Evolutionary conservation across 345 rosid species (phyloP).

Genomic region (Arabidopsis suecica): DNA sequence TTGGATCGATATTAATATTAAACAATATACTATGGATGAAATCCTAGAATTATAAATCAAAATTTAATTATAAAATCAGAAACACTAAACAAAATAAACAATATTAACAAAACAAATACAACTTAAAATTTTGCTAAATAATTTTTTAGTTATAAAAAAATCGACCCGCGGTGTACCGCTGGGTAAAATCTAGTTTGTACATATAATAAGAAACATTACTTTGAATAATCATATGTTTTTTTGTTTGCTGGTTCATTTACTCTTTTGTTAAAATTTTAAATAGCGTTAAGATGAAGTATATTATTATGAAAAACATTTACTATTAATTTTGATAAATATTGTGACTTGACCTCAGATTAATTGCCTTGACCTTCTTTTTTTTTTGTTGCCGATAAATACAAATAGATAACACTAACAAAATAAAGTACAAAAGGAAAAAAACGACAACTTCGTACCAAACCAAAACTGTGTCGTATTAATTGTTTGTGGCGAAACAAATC

Average conservation of each 20-base stretch:
- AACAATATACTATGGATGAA: no score
- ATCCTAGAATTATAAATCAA: no score
- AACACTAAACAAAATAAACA: no score
- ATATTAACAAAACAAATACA: no score
- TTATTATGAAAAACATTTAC: not conserved
- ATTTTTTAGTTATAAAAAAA: no score
- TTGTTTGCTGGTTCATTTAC: not conserved
- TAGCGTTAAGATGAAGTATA: not conserved
- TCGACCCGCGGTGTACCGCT: no score
- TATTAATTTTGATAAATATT: not conserved
- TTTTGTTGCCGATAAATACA: not conserved
- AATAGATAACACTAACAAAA: slow-evolving; percentile 24
- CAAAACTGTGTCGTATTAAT: slow-evolving; percentile 39
- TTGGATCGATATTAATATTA: no score
- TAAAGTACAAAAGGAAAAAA: not conserved
- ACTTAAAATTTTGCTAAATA: no score
- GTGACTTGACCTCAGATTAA: not conserved
- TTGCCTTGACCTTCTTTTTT: slow-evolving; percentile 10
- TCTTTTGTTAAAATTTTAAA: not conserved
- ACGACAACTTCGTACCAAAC: slow-evolving; percentile 33
- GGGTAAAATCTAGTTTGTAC: no score
- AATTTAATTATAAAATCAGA: no score
- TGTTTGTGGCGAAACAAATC: slow-evolving; percentile 14
- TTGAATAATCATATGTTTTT: not conserved
- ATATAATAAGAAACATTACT: not conserved